Evolutionary conservation across 192 early-diverging fungal species (phyloP).

Genomic region (Physocladia obscura): DNA sequence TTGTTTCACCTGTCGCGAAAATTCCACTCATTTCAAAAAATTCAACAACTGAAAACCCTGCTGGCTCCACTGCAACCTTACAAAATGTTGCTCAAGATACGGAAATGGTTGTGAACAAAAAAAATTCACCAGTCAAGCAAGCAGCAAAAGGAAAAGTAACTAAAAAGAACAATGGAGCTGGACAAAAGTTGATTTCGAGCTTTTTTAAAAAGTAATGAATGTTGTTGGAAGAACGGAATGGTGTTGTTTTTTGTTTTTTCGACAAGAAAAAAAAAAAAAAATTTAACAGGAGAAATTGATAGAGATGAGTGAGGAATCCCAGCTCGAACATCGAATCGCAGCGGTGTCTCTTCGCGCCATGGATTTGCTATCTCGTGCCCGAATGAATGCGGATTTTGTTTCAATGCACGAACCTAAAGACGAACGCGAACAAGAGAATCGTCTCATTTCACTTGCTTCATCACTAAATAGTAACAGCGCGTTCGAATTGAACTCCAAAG

Average conservation of each 20-base stretch:
- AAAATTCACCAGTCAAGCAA: conserved; percentile 11
- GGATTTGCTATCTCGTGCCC: neutral
- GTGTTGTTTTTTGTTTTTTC: too few species aligned
- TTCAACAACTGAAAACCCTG: neutral
- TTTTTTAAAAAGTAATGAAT: conserved; percentile 1
- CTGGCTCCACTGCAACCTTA: too few species aligned
- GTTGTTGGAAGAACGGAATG: too few species aligned
- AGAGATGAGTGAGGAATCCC: too few species aligned
- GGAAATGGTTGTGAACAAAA: neutral
- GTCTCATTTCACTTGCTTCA: too few species aligned
- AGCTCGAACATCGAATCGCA: neutral
- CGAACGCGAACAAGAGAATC: too few species aligned
- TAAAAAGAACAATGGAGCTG: neutral
- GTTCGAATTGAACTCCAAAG: too few species aligned
- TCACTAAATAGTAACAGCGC: too few species aligned
- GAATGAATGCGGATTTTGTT: conserved; percentile 10
- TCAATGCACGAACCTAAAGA: too few species aligned
- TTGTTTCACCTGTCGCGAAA: neutral
- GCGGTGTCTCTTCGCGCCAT: neutral
- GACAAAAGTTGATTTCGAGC: too few species aligned
- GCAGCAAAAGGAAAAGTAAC: neutral
- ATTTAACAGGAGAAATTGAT: too few species aligned
- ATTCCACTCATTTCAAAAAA: neutral
- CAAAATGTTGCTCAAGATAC: neutral
- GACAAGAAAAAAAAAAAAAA: too few species aligned